Conservation (phyloP, 2,329 filamentous ascomycete genomes). For the Neocucurbitaria cava region DNA sequence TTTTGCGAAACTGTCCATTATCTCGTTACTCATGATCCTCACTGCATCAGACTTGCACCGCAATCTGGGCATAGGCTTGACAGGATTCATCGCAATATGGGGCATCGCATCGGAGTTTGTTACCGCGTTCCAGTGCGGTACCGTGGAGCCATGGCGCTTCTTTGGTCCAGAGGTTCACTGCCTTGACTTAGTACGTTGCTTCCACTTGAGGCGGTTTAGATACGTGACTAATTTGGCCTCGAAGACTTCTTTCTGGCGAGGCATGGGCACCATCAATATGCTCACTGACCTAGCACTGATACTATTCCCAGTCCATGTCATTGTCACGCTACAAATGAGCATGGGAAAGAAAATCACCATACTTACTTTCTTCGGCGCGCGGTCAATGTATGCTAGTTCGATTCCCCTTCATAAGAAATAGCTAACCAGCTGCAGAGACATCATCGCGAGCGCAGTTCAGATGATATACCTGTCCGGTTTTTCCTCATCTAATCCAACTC, state of each 20-base stretch:
- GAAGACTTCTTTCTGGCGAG: constrained; percentile 41
- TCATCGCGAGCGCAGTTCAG: constrained; percentile 42
- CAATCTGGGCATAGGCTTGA: constrained; percentile 32
- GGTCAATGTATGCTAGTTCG: constrained; percentile 32
- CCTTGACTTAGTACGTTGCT: constrained; percentile 32
- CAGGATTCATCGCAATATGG: constrained; percentile 40
- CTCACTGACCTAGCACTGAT: constrained; percentile 44
- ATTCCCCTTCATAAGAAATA: background rate
- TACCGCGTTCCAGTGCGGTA: constrained; percentile 43
- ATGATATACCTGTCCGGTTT: constrained; percentile 39
- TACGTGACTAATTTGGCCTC: constrained; percentile 4
- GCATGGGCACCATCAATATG: constrained; percentile 41
- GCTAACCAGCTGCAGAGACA: constrained; percentile 31
- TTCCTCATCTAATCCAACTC: constrained; percentile 34
- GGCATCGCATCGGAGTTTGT: constrained; percentile 35
- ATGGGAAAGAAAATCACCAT: constrained; percentile 44
- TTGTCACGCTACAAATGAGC: constrained; percentile 45
- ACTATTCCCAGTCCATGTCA: constrained; percentile 43
- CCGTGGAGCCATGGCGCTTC: constrained; percentile 35
- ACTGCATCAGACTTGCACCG: constrained; percentile 41
- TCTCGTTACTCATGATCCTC: constrained; percentile 44
- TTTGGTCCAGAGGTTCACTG: constrained; percentile 20
- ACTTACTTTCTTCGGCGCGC: constrained; percentile 41
- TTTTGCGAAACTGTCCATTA: constrained; percentile 46
- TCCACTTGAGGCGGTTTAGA: background rate